Base-by-base conservation (phyloP, 495 filamentous ascomycete genomes). In the Elasticomyces elasticus region DNA sequence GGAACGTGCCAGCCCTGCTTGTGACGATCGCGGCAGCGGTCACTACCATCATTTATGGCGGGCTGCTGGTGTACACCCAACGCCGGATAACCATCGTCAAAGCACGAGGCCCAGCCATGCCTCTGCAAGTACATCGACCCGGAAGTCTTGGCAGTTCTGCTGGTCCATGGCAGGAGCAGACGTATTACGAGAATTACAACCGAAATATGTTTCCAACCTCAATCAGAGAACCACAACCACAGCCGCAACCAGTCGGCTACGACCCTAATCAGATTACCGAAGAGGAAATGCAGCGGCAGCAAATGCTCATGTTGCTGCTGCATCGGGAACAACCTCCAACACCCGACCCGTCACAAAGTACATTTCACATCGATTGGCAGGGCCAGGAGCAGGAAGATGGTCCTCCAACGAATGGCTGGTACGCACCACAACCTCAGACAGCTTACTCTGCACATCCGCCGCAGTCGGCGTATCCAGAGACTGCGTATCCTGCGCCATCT, bases 261-360 rank as follows among this genome's bases (percentile, higher is more conserved):
- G 46, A 56, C 26, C 42, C 58, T 1, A 37, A 56, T 30, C 6
- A 49, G 5, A 60, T 66, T 25, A 64, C 58, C 11, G 68, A 71
- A 49, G 68, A 71, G 31, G 67, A 71, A 33, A 62, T 66, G 52
- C 63, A 66, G 25, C 62, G 63, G 19, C 60, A 62, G 55, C 65
- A 70, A 58, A 70, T 70, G 68, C 61, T 63, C 41, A 60, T 61
- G 58, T 57, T 66, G 40, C 60, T 70, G 17, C 54, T 65, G 37
- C 61, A 55, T 52, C 53, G 60, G 26, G 41, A 51, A 20, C 61
- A 64, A 33, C 30, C 63, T 2, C 60, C 62, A 13, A 53, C 59
- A 7, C 58, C 56, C n/a, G 52, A 57, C 33, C 66, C 64, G 2
- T 61, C 66, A 31, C 63, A 66, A 38, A 55, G 54, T 31, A 62